These are phyloP conservation scores for Oenanthe javanica DNA, from an alignment of 140 eudicot genomes.

Conservation along the genomic window DNA sequence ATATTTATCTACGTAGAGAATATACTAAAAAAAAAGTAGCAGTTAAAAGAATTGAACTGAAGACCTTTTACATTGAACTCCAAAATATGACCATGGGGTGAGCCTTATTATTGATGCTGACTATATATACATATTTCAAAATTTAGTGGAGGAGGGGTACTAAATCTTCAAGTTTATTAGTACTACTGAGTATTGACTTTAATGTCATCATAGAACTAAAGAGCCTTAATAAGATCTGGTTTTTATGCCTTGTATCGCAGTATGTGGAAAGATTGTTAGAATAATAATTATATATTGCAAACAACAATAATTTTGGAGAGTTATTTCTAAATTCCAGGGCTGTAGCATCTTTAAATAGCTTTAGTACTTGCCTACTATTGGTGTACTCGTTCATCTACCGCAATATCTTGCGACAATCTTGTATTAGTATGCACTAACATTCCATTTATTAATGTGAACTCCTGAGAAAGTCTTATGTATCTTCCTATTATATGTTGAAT, in stretches of 20 bases:
- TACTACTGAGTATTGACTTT: not conserved
- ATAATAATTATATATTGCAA: not conserved
- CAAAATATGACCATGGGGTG: too few relatives aligned
- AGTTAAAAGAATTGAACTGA: not conserved
- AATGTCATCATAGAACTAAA: not conserved
- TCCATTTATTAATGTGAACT: not conserved
- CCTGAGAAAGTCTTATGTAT: not conserved
- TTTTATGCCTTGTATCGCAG: not conserved
- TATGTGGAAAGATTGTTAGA: not conserved
- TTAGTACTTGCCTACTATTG: not conserved
- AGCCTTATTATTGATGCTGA: too few relatives aligned
- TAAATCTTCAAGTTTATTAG: not conserved
- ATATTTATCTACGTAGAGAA: not conserved
- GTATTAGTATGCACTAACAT: not conserved
- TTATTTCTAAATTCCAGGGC: not conserved
- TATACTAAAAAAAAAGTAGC: not conserved
- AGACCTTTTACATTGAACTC: not conserved
- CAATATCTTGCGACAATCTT: not conserved
- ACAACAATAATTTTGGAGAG: not conserved
- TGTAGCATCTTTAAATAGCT: not conserved
- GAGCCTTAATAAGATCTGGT: not conserved
- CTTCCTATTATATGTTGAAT: not conserved
- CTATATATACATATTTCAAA: not conserved
- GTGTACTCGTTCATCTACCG: not conserved
- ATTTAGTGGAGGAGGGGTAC: not conserved